Conservation (phyloP, 805 yeast genomes). For the Cyberlindnera mrakii region DNA sequence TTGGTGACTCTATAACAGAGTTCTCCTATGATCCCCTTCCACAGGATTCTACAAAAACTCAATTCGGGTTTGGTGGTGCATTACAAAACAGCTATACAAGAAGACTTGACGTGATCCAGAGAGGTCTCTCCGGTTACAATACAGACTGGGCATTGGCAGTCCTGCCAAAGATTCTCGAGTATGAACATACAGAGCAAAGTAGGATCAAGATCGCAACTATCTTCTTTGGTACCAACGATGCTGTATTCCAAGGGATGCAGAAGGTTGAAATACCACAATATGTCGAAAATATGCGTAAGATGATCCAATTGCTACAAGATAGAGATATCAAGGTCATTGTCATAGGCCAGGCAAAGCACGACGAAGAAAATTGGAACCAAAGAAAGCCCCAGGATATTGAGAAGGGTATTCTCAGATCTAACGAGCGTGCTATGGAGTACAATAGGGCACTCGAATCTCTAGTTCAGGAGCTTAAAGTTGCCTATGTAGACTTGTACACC, state of each 20-base stretch:
- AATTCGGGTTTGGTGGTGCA: slow-evolving; percentile 48
- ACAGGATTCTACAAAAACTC: slow-evolving; percentile 19
- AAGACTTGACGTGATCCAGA: slow-evolving; percentile 56
- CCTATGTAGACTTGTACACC: slow-evolving; percentile 51
- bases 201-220: slow-evolving; percentile 42
- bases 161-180: slow-evolving; percentile 42
- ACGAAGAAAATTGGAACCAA: slow-evolving; percentile 36
- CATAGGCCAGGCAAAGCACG: slow-evolving; percentile 59
- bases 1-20: slow-evolving; percentile 72
- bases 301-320: slow-evolving; percentile 35
- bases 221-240: slow-evolving; percentile 82
- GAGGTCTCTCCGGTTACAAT: slow-evolving; percentile 79
- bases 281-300: slow-evolving; percentile 36
- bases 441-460: slow-evolving; percentile 42
- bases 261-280: slow-evolving; percentile 48
- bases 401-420: slow-evolving; percentile 39
- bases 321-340: slow-evolving; percentile 47
- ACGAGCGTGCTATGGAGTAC: slow-evolving; percentile 41
- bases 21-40: slow-evolving; percentile 35
- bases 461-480: slow-evolving; percentile 41
- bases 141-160: slow-evolving; percentile 52
- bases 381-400: slow-evolving; percentile 27
- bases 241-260: slow-evolving; percentile 39
- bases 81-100: slow-evolving; percentile 48
- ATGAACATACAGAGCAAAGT: slow-evolving; percentile 34